Evolutionary conservation across 2,329 filamentous ascomycete genomes (phyloP).

Genomic region (Daldinia sp.): DNA sequence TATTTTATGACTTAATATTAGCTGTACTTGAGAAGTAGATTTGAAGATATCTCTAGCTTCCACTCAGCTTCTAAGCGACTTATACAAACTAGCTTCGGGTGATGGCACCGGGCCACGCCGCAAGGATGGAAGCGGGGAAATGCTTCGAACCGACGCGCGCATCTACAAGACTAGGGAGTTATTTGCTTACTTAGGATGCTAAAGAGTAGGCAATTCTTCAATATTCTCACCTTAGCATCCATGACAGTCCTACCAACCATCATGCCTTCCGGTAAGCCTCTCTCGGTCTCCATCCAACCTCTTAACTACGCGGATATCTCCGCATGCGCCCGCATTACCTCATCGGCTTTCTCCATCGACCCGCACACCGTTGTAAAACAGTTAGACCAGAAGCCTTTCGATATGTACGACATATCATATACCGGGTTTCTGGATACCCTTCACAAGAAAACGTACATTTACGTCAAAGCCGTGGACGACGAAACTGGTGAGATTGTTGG

Average conservation of each 20-base stretch:
- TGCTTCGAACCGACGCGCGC: neutral
- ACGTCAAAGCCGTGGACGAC: constrained; percentile 37
- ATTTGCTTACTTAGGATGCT: neutral
- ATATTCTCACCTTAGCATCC: too few species aligned
- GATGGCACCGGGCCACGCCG: neutral
- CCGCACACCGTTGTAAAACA: constrained; percentile 40
- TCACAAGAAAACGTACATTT: constrained; percentile 28
- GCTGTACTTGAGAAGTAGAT: neutral
- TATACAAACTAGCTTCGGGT: neutral
- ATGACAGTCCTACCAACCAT: neutral
- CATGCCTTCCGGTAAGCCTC: constrained; percentile 19
- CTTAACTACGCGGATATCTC: constrained; percentile 34
- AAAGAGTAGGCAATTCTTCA: neutral
- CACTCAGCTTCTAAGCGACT: too few species aligned
- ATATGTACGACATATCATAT: constrained; percentile 35
- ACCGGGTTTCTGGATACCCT: constrained; percentile 26
- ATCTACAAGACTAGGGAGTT: neutral
- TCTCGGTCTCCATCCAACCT: constrained; percentile 33
- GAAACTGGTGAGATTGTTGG: constrained; percentile 33
- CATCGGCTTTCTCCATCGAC: constrained; percentile 34
- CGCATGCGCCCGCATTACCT: constrained; percentile 31
- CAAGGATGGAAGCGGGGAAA: constrained; percentile 4
- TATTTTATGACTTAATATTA: neutral
- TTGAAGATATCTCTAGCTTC: neutral
- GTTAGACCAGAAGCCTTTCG: constrained; percentile 34